phyloP scores from a whole-genome alignment of 208 protist species.

The Trypanosoma avium region DNA sequence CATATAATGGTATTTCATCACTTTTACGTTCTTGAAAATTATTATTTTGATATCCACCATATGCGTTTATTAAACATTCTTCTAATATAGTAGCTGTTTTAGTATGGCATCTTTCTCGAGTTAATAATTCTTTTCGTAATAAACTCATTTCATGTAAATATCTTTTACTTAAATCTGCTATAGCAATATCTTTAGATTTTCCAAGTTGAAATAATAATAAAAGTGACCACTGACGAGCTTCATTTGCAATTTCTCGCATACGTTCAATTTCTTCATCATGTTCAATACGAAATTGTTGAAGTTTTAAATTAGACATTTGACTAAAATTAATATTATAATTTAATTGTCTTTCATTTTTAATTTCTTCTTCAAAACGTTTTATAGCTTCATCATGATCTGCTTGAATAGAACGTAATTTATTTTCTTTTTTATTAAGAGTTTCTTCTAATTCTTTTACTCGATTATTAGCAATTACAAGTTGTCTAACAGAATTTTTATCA shows the following conservation, averaged over 20 bases:
- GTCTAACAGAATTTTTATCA: not conserved
- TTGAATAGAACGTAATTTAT: not conserved
- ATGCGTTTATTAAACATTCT: not conserved
- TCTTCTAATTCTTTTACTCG: constrained; percentile 15
- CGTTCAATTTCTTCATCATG: constrained; percentile 16
- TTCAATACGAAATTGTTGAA: constrained; percentile 6
- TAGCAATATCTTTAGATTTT: constrained; percentile 12
- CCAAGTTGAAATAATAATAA: constrained; percentile 12
- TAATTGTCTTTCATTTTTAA: not conserved
- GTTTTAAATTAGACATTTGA: not conserved
- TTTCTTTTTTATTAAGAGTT: constrained; percentile 7
- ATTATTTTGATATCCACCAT: no score
- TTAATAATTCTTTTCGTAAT: constrained; percentile 4
- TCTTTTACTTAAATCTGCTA: not conserved
- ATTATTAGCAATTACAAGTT: not conserved
- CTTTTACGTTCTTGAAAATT: no score
- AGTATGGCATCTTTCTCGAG: constrained; percentile 2
- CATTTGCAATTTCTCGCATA: not conserved
- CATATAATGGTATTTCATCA: no score
- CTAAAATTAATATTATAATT: not conserved
- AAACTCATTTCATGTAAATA: constrained; percentile 1
- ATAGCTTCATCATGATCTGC: constrained; percentile 1
- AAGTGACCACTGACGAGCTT: constrained; percentile 4
- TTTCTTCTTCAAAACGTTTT: not conserved
- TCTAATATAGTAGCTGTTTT: constrained; percentile 16